Evolutionary conservation across 768 basidiomycete species (phyloP).

Genomic region (Tylopilus intermedius): DNA sequence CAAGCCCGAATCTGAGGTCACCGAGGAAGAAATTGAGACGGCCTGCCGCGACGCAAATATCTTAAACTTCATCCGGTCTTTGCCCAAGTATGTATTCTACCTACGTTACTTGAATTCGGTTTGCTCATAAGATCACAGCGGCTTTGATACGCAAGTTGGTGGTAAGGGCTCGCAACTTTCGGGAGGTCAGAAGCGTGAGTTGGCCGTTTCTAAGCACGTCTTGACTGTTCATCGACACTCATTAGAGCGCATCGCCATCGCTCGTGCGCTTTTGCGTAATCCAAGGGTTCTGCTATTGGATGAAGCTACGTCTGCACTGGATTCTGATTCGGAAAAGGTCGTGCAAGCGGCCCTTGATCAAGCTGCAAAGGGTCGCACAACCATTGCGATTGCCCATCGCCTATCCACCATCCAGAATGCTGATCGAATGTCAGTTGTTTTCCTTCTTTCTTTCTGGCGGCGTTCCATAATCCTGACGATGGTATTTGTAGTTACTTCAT

Average conservation of each 20-base stretch:
- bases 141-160: slow-evolving; percentile 88
- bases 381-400: slow-evolving; percentile 92
- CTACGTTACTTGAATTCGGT: slow-evolving; percentile 2
- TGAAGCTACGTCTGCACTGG: slow-evolving; percentile 88
- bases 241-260: slow-evolving; percentile 72
- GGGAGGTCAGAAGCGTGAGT: slow-evolving; percentile 80
- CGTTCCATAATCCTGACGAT: neutral
- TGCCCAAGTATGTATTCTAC: slow-evolving; percentile 63
- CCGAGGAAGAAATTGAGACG: slow-evolving; percentile 82
- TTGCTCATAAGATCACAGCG: slow-evolving; percentile 36
- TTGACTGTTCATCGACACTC: neutral
- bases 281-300: slow-evolving; percentile 85
- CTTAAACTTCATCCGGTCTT: slow-evolving; percentile 78
- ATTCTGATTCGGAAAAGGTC: slow-evolving; percentile 88
- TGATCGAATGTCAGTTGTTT: slow-evolving; percentile 65
- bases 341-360: slow-evolving; percentile 92
- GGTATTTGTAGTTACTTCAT: slow-evolving; percentile 68
- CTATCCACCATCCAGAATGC: slow-evolving; percentile 91
- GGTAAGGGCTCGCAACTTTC: slow-evolving; percentile 87
- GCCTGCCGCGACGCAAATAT: slow-evolving; percentile 88
- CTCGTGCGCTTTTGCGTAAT: slow-evolving; percentile 82
- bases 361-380: slow-evolving; percentile 89
- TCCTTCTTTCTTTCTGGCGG: too few species aligned
- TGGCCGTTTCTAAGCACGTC: neutral
- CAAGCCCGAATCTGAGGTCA: slow-evolving; percentile 72